Percentiles rank a stretch among this genome's conserved stretches.
phyloP scores from a whole-genome alignment of 169 alveolate genomes.

The Plasmodium fragile region DNA sequence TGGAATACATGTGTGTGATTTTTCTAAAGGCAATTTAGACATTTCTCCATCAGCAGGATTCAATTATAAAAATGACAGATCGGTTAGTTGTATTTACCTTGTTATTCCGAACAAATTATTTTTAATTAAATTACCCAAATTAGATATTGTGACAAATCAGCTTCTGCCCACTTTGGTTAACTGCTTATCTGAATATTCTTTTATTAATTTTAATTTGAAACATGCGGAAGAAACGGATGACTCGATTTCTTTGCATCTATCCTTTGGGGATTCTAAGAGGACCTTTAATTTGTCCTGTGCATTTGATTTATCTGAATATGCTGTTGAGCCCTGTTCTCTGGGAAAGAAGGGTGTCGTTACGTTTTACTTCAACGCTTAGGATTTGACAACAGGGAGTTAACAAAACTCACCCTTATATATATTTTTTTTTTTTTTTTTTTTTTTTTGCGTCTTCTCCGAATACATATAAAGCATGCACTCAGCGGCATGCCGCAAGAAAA shows the following conservation, averaged over 20 bases:
- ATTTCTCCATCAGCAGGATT: constrained; percentile 53
- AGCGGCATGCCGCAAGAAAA: not conserved
- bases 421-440: too few species aligned
- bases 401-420: not conserved
- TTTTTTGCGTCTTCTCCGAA: not conserved
- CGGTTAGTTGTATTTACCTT: constrained; percentile 43
- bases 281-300: constrained; percentile 30
- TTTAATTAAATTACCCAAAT: constrained; percentile 59
- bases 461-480: not conserved
- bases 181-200: constrained; percentile 41
- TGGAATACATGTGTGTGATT: constrained; percentile 25
- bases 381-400: too few species aligned
- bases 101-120: constrained; percentile 38
- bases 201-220: constrained; percentile 41
- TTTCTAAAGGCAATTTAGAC: constrained; percentile 51
- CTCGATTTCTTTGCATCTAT: constrained; percentile 7
- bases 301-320: constrained; percentile 37
- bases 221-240: constrained; percentile 50
- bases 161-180: constrained; percentile 53
- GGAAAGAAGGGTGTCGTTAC: constrained; percentile 45
- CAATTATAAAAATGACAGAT: constrained; percentile 32
- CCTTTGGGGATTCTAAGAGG: constrained; percentile 35
- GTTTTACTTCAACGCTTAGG: constrained; percentile 11
- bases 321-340: constrained; percentile 28
- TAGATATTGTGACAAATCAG: constrained; percentile 29